Percentiles rank a stretch among this genome's conserved stretches.
Conservation (phyloP, 345 rosid genomes). For the Excoecaria cochinchinensis region DNA sequence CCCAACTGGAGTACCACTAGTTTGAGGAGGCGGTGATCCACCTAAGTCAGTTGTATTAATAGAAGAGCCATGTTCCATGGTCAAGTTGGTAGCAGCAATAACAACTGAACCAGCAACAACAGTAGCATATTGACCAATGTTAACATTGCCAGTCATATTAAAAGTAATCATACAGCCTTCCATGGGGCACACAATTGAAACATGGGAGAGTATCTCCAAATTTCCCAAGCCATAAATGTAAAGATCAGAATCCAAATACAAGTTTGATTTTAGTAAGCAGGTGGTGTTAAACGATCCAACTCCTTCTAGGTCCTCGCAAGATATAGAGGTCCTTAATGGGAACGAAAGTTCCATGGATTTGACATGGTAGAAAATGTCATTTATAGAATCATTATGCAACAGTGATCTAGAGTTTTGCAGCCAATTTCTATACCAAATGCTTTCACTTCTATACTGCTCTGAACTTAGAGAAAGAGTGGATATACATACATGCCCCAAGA, state of each 20-base stretch:
- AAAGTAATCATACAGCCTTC: constrained; percentile 69
- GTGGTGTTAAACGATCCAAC: constrained; percentile 88
- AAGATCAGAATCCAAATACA: constrained; percentile 58
- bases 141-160: constrained; percentile 75
- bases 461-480: constrained; percentile 39
- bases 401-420: constrained; percentile 27
- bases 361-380: constrained; percentile 10
- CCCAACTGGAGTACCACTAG: constrained; percentile 88
- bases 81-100: constrained; percentile 59
- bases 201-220: constrained; percentile 69
- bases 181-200: constrained; percentile 59
- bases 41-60: constrained; percentile 76
- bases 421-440: constrained; percentile 23
- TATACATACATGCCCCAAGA: constrained; percentile 37
- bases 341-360: constrained; percentile 23
- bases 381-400: constrained; percentile 29
- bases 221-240: constrained; percentile 64
- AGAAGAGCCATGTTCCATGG: constrained; percentile 55
- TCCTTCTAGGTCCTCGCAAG: constrained; percentile 78
- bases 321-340: constrained; percentile 33
- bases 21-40: constrained; percentile 89
- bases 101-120: constrained; percentile 72
- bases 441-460: constrained; percentile 26
- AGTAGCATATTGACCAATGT: constrained; percentile 59
- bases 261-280: constrained; percentile 71